A percentile compares a stretch with the other conserved stretches of the same genome.
These are phyloP conservation scores for Falciphora oryzae DNA, from an alignment of 2,329 filamentous ascomycete species.

Conservation along the genomic window DNA sequence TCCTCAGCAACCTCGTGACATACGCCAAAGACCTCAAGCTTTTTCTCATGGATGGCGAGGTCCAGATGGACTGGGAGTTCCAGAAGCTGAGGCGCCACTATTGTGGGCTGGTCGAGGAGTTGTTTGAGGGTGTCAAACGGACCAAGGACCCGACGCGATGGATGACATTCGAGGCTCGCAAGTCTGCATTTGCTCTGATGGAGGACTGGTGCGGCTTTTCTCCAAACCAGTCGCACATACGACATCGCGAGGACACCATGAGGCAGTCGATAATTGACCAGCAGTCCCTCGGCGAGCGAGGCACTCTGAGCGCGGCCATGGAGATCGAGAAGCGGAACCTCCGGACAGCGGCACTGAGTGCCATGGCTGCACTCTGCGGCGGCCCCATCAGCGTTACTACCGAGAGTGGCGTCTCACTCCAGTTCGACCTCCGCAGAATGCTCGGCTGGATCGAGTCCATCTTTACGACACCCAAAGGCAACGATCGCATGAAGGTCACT, in stretches of 20 bases:
- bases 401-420: constrained; percentile 78
- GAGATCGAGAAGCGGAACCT: constrained; percentile 96
- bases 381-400: constrained; percentile 81
- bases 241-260: constrained; percentile 80
- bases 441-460: constrained; percentile 94
- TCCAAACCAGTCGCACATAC: constrained; percentile 78
- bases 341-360: constrained; percentile 81
- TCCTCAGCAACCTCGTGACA: constrained; percentile 78
- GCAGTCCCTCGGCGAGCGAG: constrained; percentile 68
- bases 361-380: constrained; percentile 90
- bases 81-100: constrained; percentile 89
- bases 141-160: constrained; percentile 81
- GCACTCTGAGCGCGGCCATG: constrained; percentile 79
- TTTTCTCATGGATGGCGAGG: constrained; percentile 89
- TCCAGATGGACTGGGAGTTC: constrained; percentile 92
- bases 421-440: constrained; percentile 90
- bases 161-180: constrained; percentile 96
- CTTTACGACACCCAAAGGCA: constrained; percentile 68
- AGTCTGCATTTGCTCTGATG: constrained; percentile 94
- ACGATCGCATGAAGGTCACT: constrained; percentile 86
- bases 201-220: constrained; percentile 99
- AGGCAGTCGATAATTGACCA: constrained; percentile 77
- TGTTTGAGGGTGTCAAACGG: constrained; percentile 86
- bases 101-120: constrained; percentile 85
- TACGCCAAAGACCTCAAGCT: constrained; percentile 91